These are phyloP conservation scores for Avena eriantha DNA, from an alignment of 176 grass and related monocot genomes.

Conservation along the genomic window DNA sequence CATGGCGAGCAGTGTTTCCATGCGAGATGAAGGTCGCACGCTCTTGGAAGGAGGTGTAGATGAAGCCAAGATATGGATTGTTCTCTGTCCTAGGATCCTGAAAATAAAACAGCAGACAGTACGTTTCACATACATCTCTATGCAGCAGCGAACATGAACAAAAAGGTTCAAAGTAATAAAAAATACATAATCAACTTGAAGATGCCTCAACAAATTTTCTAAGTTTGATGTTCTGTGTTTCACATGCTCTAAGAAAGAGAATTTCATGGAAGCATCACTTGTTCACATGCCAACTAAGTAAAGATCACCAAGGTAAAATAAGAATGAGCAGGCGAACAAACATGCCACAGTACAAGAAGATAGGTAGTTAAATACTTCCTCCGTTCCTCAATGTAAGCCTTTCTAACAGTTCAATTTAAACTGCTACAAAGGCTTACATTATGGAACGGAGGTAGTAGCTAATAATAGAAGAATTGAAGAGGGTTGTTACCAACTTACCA, in stretches of 20 bases:
- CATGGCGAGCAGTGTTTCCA: conserved; percentile 89
- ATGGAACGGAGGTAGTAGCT: too few species aligned
- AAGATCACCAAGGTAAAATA: conserved; percentile 3
- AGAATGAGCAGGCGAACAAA: conserved; percentile 15
- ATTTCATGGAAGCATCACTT: not conserved
- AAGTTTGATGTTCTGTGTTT: not conserved
- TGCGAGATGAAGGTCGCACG: conserved; percentile 93
- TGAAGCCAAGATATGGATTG: conserved; percentile 93
- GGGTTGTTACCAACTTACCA: conserved; percentile 87
- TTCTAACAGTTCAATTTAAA: too few species aligned
- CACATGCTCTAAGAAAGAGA: not conserved
- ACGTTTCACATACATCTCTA: conserved; percentile 3
- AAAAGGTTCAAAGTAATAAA: not conserved
- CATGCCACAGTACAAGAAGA: not conserved
- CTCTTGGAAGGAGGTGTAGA: conserved; percentile 98
- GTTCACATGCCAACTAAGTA: not conserved
- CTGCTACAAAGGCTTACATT: too few species aligned
- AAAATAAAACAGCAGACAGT: conserved; percentile 15
- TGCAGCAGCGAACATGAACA: not conserved
- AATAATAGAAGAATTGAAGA: conserved; percentile 10
- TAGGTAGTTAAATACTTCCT: conserved; percentile 16
- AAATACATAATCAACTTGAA: conserved; percentile 5
- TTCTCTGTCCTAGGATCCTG: conserved; percentile 99
- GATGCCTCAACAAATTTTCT: not conserved
- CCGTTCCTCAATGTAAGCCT: too few species aligned